phyloP scores from a whole-genome alignment of 768 basidiomycete genomes.

The Glaciozyma martinii region DNA sequence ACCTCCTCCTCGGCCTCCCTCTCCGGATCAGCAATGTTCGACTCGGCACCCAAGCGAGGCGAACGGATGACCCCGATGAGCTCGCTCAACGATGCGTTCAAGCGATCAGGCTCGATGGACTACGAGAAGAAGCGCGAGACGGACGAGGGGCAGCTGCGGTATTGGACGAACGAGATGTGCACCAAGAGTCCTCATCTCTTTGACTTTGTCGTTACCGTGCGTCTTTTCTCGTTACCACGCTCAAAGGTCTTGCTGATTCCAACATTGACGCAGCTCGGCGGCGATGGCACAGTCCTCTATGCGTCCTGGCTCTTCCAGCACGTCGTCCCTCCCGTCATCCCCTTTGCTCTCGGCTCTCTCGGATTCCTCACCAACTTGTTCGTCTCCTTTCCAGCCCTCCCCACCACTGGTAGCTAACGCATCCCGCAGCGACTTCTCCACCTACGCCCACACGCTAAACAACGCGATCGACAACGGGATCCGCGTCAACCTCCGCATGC shows the following conservation, averaged over 20 bases:
- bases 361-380: slow-evolving; percentile 97
- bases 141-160: slow-evolving; percentile 77
- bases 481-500: slow-evolving; percentile 94
- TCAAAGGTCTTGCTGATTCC: background rate
- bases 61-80: slow-evolving; percentile 16
- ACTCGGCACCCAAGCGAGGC: slow-evolving; percentile 15
- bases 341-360: slow-evolving; percentile 92
- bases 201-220: slow-evolving; percentile 92
- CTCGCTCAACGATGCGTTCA: slow-evolving; percentile 28
- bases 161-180: slow-evolving; percentile 98
- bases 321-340: slow-evolving; percentile 95
- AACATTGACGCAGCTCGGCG: slow-evolving; percentile 61
- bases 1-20: slow-evolving; percentile 26
- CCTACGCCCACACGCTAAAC: slow-evolving; percentile 77
- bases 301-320: slow-evolving; percentile 98
- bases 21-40: background rate
- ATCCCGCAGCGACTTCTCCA: slow-evolving; percentile 29
- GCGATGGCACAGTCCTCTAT: slow-evolving; percentile 96
- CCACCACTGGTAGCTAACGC: background rate
- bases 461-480: slow-evolving; percentile 83
- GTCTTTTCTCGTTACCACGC: slow-evolving; percentile 37
- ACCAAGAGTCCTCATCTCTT: slow-evolving; percentile 80
- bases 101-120: slow-evolving; percentile 19
- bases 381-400: slow-evolving; percentile 45
- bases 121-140: slow-evolving; percentile 23